Evolutionary conservation across 306 rosid species (phyloP).

Genomic region (Hippophae rhamnoides): DNA sequence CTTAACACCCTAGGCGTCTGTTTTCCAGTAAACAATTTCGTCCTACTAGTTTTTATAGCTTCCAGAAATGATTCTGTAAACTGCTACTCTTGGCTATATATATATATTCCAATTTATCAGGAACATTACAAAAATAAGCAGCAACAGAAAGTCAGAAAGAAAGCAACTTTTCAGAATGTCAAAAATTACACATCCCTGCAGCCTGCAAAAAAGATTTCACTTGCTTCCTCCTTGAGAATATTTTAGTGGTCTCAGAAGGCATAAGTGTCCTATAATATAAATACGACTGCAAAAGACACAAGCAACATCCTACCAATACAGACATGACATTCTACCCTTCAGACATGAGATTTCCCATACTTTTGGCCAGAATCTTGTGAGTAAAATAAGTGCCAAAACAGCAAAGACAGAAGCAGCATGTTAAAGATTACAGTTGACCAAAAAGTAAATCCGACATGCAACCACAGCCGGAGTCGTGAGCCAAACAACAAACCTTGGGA

Average conservation of each 20-base stretch:
- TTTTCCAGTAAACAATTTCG: background rate
- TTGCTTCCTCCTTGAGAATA: too few relatives aligned
- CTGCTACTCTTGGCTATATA: too few relatives aligned
- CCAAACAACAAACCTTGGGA: conserved; percentile 64
- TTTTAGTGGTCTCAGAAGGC: background rate
- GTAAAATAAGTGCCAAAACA: background rate
- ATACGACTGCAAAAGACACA: background rate
- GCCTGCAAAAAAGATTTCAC: too few relatives aligned
- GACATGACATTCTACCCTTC: background rate
- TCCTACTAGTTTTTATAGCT: too few relatives aligned
- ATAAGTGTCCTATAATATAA: background rate
- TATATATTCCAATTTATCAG: too few relatives aligned
- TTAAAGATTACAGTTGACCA: background rate
- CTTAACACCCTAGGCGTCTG: background rate
- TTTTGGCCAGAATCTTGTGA: background rate
- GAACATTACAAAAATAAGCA: too few relatives aligned
- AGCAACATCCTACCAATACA: background rate
- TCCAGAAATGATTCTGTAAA: too few relatives aligned
- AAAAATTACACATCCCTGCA: too few relatives aligned
- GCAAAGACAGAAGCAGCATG: background rate
- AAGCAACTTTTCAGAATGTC: too few relatives aligned
- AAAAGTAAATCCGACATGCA: background rate
- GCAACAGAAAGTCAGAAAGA: too few relatives aligned
- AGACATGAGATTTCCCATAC: conserved; percentile 1
- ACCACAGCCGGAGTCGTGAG: conserved; percentile 5